phyloP scores from a whole-genome alignment of 2,329 filamentous ascomycete species.

The Herpotrichia juniperi region DNA sequence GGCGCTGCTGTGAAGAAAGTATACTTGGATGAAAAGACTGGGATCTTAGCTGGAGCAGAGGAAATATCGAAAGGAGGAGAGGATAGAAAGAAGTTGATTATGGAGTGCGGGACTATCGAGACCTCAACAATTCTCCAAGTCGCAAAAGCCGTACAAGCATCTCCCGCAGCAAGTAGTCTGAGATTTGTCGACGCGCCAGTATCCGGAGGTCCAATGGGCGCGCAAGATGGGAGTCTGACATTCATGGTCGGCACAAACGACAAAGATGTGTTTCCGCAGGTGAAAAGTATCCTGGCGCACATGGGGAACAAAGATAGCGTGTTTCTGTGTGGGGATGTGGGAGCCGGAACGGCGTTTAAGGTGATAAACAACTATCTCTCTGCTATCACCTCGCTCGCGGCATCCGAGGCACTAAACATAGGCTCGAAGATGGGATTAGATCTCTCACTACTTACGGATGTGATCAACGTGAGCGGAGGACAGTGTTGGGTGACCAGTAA shows the following conservation, averaged over 20 bases:
- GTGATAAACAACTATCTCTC: slow-evolving; percentile 96
- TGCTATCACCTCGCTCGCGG: slow-evolving; percentile 84
- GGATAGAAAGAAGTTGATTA: slow-evolving; percentile 72
- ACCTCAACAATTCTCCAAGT: slow-evolving; percentile 80
- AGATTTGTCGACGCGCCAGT: slow-evolving; percentile 93
- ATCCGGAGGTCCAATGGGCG: slow-evolving; percentile 92
- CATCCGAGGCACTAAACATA: slow-evolving; percentile 68
- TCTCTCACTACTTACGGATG: slow-evolving; percentile 70
- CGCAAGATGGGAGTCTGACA: slow-evolving; percentile 80
- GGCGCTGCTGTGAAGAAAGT: slow-evolving; percentile 45
- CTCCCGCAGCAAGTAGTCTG: slow-evolving; percentile 58
- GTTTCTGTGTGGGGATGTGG: slow-evolving; percentile 82
- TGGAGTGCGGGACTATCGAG: slow-evolving; percentile 98
- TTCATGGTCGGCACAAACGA: slow-evolving; percentile 84
- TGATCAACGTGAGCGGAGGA: slow-evolving; percentile 91
- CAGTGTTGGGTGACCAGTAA: slow-evolving; percentile 91
- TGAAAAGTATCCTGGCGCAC: slow-evolving; percentile 70
- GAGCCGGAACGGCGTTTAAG: slow-evolving; percentile 85
- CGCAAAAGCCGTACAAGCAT: slow-evolving; percentile 67
- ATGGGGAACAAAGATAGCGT: slow-evolving; percentile 79
- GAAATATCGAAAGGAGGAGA: slow-evolving; percentile 36
- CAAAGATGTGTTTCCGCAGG: slow-evolving; percentile 54
- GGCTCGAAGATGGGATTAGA: slow-evolving; percentile 66
- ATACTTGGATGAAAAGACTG: slow-evolving; percentile 49
- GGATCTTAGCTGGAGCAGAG: slow-evolving; percentile 49